These are phyloP conservation scores for Mortierella sp. DNA, from an alignment of 371 early-diverging fungal genomes.

Conservation along the genomic window DNA sequence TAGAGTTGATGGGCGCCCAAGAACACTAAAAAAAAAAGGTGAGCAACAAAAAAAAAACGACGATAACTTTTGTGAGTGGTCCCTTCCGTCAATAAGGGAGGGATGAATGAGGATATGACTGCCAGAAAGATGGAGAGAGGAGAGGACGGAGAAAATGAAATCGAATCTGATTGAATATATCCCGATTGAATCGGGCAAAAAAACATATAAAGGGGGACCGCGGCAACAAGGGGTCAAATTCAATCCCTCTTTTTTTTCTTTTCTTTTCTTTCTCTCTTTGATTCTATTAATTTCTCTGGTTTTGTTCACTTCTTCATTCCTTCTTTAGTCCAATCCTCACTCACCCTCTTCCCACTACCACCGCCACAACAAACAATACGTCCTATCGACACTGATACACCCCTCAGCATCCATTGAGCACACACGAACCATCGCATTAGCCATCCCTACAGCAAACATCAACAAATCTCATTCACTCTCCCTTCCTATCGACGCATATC, in stretches of 20 bases:
- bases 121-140: neutral
- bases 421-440: neutral
- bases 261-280: neutral
- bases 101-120: neutral
- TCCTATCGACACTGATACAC: neutral
- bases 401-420: neutral
- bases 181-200: slow-evolving; percentile 3
- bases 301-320: neutral
- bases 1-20: slow-evolving; percentile 10
- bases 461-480: neutral
- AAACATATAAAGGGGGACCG: slow-evolving; percentile 10
- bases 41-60: neutral
- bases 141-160: neutral
- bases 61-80: slow-evolving; percentile 9
- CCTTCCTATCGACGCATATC: neutral
- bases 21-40: neutral
- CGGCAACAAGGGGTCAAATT: neutral
- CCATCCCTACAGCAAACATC: neutral
- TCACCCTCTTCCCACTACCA: neutral
- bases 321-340: neutral
- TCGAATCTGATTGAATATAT: neutral
- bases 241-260: neutral
- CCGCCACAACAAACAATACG: no score
- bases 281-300: neutral
- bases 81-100: neutral